These are phyloP conservation scores for Botrytis hyacinthi DNA, from an alignment of 2,329 filamentous ascomycete genomes.

Conservation along the genomic window DNA sequence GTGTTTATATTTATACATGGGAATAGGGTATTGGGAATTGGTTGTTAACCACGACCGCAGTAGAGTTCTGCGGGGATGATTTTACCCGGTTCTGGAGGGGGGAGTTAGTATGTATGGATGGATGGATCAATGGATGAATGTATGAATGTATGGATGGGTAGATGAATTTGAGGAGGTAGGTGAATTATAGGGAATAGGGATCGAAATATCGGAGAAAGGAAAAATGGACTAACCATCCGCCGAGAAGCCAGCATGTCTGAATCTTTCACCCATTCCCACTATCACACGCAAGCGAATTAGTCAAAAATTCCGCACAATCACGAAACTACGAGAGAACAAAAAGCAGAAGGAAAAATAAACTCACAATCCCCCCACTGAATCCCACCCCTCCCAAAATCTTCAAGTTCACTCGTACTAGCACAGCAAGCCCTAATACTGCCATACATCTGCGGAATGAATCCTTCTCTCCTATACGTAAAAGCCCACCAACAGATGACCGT, in stretches of 20 bases:
- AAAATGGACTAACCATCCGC: slow-evolving; percentile 14
- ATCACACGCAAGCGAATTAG: background rate
- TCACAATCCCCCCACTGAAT: slow-evolving; percentile 29
- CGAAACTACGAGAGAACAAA: background rate
- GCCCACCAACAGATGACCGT: slow-evolving; percentile 29
- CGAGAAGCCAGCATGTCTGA: slow-evolving; percentile 28
- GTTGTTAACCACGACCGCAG: slow-evolving; percentile 22
- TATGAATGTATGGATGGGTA: background rate
- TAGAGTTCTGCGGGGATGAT: slow-evolving; percentile 30
- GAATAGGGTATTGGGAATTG: no score
- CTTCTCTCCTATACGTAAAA: slow-evolving; percentile 28
- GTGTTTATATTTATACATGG: no score
- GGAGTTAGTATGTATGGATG: background rate
- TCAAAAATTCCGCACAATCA: background rate
- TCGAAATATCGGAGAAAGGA: background rate
- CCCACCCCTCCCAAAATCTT: slow-evolving; percentile 22
- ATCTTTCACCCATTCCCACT: slow-evolving; percentile 29
- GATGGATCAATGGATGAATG: background rate
- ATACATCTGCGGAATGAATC: slow-evolving; percentile 31
- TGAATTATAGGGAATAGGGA: no score
- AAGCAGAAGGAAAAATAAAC: background rate
- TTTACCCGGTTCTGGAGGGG: slow-evolving; percentile 21
- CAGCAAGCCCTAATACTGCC: slow-evolving; percentile 29
- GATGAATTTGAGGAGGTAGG: background rate
- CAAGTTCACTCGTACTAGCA: slow-evolving; percentile 27